Percentiles rank a stretch among this genome's conserved stretches.
Evolutionary conservation across 768 basidiomycete genomes (phyloP).

Genomic region (Leucocoprinus birnbaumii): DNA sequence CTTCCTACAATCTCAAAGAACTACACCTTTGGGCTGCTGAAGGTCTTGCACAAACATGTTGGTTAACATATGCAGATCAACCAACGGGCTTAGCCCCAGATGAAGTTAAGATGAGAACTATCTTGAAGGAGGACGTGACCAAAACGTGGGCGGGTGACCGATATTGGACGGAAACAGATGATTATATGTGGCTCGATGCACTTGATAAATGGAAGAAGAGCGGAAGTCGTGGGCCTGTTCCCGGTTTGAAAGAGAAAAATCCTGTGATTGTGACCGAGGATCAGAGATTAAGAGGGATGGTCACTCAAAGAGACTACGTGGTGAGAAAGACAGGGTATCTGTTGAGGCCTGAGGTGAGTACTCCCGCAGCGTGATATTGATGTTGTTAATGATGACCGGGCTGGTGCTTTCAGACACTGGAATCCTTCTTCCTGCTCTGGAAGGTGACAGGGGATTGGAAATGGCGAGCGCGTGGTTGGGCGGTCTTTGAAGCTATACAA

Average conservation of each 20-base stretch:
- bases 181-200: conserved; percentile 44
- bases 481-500: conserved; percentile 66
- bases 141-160: conserved; percentile 1
- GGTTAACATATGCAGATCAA: conserved; percentile 68
- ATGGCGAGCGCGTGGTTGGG: conserved; percentile 75
- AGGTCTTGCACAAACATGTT: conserved; percentile 72
- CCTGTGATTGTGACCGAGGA: conserved; percentile 35
- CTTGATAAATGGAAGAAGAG: conserved; percentile 45
- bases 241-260: conserved; percentile 46
- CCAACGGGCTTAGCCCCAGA: conserved; percentile 70
- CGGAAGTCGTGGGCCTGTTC: conserved; percentile 45
- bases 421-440: conserved; percentile 73
- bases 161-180: conserved; percentile 13
- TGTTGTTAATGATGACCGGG: too few relatives aligned
- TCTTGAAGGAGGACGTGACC: not conserved
- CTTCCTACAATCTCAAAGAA: conserved; percentile 51
- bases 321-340: conserved; percentile 46
- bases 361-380: too few relatives aligned
- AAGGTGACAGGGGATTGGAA: conserved; percentile 60
- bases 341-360: conserved; percentile 66
- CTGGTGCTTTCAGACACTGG: conserved; percentile 51
- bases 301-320: conserved; percentile 50
- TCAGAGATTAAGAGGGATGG: conserved; percentile 21
- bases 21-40: conserved; percentile 75
- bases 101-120: conserved; percentile 37